Conservation (phyloP, 2,329 filamentous ascomycete genomes). For the Aplosporella prunicola region DNA sequence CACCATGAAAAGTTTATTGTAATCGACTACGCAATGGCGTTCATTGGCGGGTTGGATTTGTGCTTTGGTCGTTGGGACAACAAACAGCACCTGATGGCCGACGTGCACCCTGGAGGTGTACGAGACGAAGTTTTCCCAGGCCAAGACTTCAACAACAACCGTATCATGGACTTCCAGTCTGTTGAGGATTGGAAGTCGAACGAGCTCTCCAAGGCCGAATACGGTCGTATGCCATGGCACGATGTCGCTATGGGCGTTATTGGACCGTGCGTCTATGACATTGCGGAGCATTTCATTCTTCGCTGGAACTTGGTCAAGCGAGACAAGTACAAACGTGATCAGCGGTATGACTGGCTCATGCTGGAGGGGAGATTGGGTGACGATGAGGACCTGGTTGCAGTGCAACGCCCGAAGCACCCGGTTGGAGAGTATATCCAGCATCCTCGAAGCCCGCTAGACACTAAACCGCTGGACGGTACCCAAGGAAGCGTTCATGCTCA, state of each 20-base stretch:
- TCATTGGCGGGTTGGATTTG: conserved; percentile 87
- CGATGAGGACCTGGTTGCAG: conserved; percentile 76
- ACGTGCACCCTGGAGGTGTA: conserved; percentile 77
- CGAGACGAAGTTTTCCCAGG: conserved; percentile 82
- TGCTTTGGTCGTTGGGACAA: conserved; percentile 95
- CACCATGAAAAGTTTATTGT: conserved; percentile 98
- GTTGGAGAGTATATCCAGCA: conserved; percentile 82
- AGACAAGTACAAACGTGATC: conserved; percentile 92
- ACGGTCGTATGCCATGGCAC: conserved; percentile 96
- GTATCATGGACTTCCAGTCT: conserved; percentile 88
- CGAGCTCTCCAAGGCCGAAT: conserved; percentile 82
- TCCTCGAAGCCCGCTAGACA: conserved; percentile 59
- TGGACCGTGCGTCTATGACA: conserved; percentile 83
- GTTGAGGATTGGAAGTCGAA: conserved; percentile 91
- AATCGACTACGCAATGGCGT: conserved; percentile 81
- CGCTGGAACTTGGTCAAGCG: conserved; percentile 96
- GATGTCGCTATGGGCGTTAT: conserved; percentile 89
- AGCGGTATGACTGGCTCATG: conserved; percentile 73
- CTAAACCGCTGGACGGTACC: conserved; percentile 45
- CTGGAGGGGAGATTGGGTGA: conserved; percentile 66
- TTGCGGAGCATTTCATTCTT: conserved; percentile 88
- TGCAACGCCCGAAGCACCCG: conserved; percentile 81
- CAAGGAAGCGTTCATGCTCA: conserved; percentile 74
- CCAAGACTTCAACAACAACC: conserved; percentile 97
- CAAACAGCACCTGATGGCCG: conserved; percentile 73